These are phyloP conservation scores for Phytophthora multivora DNA, from an alignment of 352 stramenopile species.

Conservation along the genomic window DNA sequence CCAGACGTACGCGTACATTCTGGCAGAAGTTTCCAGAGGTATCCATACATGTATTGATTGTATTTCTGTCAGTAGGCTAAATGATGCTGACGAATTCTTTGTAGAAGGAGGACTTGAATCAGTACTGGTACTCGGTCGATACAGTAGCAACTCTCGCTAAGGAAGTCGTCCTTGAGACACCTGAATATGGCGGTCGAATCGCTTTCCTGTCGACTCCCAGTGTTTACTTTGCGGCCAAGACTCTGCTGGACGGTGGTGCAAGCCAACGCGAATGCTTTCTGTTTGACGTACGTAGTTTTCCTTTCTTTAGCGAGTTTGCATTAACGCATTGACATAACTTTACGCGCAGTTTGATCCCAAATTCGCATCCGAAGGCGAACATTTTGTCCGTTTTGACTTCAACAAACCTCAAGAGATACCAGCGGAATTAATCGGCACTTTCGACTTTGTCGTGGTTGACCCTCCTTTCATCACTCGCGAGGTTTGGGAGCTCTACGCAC, in stretches of 20 bases:
- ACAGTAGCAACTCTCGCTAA: conserved; percentile 84
- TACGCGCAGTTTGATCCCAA: conserved; percentile 80
- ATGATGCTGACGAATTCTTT: not conserved
- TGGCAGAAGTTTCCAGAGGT: conserved; percentile 78
- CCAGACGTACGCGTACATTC: conserved; percentile 41
- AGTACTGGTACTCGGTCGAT: conserved; percentile 94
- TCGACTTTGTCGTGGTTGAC: conserved; percentile 94
- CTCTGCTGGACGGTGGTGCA: conserved; percentile 26
- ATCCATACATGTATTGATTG: no score
- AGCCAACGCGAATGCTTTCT: conserved; percentile 64
- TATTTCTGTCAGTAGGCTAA: not conserved
- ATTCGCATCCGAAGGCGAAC: conserved; percentile 58
- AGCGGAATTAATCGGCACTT: conserved; percentile 51
- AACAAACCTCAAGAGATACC: conserved; percentile 78
- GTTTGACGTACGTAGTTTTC: conserved; percentile 82
- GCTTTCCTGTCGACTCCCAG: conserved; percentile 95
- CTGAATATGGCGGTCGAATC: conserved; percentile 35
- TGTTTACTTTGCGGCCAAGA: conserved; percentile 91
- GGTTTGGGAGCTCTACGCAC: conserved; percentile 92
- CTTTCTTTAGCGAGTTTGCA: not conserved
- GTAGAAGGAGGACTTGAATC: conserved; percentile 94
- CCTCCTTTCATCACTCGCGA: conserved; percentile 95
- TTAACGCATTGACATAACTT: not conserved
- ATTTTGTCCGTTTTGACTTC: conserved; percentile 93
- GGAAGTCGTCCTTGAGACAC: conserved; percentile 67